Evolutionary conservation across 129 eudicot genomes (phyloP).

Genomic region (Centaurea solstitialis): DNA sequence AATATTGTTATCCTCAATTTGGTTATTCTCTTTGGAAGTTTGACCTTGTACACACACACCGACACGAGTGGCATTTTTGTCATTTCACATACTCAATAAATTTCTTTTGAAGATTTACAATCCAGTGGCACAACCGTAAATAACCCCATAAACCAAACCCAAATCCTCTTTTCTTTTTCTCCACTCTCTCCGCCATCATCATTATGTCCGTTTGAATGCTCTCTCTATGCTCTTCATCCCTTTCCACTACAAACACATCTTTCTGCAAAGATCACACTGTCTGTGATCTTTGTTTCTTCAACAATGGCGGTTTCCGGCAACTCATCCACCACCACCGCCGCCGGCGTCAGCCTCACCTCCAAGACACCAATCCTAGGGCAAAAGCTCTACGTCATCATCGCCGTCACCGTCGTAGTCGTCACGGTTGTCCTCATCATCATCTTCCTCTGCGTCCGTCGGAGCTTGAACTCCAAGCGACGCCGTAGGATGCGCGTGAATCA

Average conservation of each 20-base stretch:
- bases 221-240: slow-evolving; percentile 5
- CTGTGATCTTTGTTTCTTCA: slow-evolving; percentile 4
- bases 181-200: slow-evolving; percentile 20
- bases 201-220: slow-evolving; percentile 33
- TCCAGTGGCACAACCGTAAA: slow-evolving; percentile 20
- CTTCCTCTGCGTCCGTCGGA: slow-evolving; percentile 47
- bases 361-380: slow-evolving; percentile 65
- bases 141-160: background rate
- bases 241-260: background rate
- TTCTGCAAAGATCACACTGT: background rate
- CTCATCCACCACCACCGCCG: slow-evolving; percentile 22
- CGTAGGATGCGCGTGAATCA: slow-evolving; percentile 50
- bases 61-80: slow-evolving; percentile 26
- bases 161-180: background rate
- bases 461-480: slow-evolving; percentile 39
- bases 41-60: slow-evolving; percentile 25
- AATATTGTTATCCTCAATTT: background rate
- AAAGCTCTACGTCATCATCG: slow-evolving; percentile 61
- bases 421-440: slow-evolving; percentile 33
- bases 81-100: background rate
- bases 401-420: slow-evolving; percentile 36
- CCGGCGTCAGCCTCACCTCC: slow-evolving; percentile 29
- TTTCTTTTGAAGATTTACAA: background rate
- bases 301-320: slow-evolving; percentile 50
- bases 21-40: background rate